Evolutionary conservation across 768 basidiomycete species (phyloP).

Genomic region (Peribolospora baueri): DNA sequence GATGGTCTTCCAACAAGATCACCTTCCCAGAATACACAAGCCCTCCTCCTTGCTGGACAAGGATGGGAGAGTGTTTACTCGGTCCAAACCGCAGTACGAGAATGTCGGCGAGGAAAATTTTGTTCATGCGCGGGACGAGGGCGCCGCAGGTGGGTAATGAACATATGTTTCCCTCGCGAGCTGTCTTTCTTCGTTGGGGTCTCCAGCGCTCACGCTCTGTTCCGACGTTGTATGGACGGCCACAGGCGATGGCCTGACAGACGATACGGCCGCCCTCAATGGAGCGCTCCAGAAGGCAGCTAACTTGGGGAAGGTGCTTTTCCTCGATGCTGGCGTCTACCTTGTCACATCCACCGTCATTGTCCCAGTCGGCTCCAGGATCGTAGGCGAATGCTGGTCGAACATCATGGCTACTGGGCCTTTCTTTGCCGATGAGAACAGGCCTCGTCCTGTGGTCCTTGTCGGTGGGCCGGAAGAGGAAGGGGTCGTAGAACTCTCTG

Average conservation of each 20-base stretch:
- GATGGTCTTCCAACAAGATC: conserved; percentile 29
- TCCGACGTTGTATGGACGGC: too few species aligned
- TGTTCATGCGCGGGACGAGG: too few species aligned
- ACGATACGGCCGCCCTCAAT: conserved; percentile 47
- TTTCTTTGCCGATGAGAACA: conserved; percentile 26
- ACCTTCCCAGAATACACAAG: conserved; percentile 30
- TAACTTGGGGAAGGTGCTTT: conserved; percentile 46
- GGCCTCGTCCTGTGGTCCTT: conserved; percentile 28
- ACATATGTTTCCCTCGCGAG: too few species aligned
- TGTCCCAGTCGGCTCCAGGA: conserved; percentile 34
- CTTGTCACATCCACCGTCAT: conserved; percentile 30
- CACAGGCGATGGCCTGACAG: conserved; percentile 35
- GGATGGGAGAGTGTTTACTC: conserved; percentile 8
- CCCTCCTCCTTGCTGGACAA: conserved; percentile 32
- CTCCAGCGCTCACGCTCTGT: too few species aligned
- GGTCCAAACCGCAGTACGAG: not conserved
- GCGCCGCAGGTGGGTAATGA: conserved; percentile 28
- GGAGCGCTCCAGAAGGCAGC: conserved; percentile 35
- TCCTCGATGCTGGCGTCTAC: conserved; percentile 49
- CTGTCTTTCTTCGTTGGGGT: too few species aligned
- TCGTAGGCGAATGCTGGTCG: conserved; percentile 40
- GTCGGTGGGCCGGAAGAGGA: conserved; percentile 30
- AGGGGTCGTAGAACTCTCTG: conserved; percentile 37
- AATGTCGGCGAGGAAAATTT: too few species aligned
- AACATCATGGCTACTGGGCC: conserved; percentile 31